Evolutionary conservation across 352 stramenopile genomes (phyloP).

Genomic region (Pythium chondricola): DNA sequence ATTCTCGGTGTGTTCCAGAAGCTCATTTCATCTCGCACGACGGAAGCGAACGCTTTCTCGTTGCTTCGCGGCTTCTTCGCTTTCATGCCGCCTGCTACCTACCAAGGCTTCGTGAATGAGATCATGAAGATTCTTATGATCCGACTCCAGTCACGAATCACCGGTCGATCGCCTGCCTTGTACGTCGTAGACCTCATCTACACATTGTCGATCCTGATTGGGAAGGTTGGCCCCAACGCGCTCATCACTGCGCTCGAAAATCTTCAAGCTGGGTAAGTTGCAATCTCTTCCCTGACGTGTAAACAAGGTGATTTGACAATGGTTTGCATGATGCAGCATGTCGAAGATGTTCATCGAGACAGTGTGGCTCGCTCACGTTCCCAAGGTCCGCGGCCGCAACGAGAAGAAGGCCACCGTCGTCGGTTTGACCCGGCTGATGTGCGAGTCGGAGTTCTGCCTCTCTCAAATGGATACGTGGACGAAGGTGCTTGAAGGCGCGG

Average conservation of each 20-base stretch:
- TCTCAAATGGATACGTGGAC: slow-evolving; percentile 49
- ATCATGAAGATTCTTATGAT: slow-evolving; percentile 95
- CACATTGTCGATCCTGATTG: slow-evolving; percentile 83
- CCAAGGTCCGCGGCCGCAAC: slow-evolving; percentile 51
- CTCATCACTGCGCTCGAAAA: slow-evolving; percentile 81
- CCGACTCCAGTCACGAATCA: slow-evolving; percentile 89
- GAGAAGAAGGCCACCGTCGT: slow-evolving; percentile 69
- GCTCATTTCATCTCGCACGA: slow-evolving; percentile 91
- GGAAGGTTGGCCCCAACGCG: slow-evolving; percentile 76
- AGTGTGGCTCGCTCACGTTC: slow-evolving; percentile 83
- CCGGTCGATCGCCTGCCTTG: slow-evolving; percentile 70
- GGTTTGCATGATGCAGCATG: slow-evolving; percentile 84
- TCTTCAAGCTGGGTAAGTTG: slow-evolving; percentile 78
- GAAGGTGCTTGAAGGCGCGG: slow-evolving; percentile 32
- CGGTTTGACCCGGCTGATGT: slow-evolving; percentile 65
- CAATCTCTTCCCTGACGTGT: slow-evolving; percentile 19
- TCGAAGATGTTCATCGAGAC: slow-evolving; percentile 88
- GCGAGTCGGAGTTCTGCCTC: slow-evolving; percentile 58
- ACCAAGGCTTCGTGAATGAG: slow-evolving; percentile 80
- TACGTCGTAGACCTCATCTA: slow-evolving; percentile 90
- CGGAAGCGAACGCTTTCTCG: slow-evolving; percentile 91
- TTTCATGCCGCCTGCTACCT: slow-evolving; percentile 73
- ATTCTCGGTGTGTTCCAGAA: slow-evolving; percentile 99
- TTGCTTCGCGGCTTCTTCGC: slow-evolving; percentile 88
- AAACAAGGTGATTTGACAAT: slow-evolving; percentile 13